A percentile compares a stretch with the other conserved stretches of the same genome.
Evolutionary conservation across 768 basidiomycete genomes (phyloP).

Genomic region (Lyophyllum shimeji): DNA sequence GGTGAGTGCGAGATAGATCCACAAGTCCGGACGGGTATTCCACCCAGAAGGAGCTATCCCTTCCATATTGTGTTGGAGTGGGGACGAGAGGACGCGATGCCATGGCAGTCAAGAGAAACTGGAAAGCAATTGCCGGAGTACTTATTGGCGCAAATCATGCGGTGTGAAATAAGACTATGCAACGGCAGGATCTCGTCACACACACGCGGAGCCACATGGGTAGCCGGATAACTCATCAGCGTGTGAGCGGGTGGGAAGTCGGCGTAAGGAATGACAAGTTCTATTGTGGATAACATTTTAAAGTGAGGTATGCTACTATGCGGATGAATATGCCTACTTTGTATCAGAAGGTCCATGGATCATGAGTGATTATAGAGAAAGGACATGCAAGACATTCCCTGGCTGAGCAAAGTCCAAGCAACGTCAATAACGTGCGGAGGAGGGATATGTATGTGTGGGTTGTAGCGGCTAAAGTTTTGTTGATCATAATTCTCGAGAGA

Average conservation of each 20-base stretch:
- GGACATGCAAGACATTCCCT: conserved; percentile 6
- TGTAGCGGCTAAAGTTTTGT: background rate
- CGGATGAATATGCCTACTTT: conserved; percentile 7
- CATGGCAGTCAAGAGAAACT: conserved; percentile 39
- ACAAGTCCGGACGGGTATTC: conserved; percentile 67
- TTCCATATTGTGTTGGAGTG: conserved; percentile 52
- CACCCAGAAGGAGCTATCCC: conserved; percentile 58
- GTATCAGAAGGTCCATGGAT: conserved; percentile 12
- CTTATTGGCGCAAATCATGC: conserved; percentile 10
- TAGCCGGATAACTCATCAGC: background rate
- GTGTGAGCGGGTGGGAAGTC: background rate
- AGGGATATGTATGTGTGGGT: background rate
- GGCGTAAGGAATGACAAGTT: background rate
- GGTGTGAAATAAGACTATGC: conserved; percentile 5
- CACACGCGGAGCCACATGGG: background rate
- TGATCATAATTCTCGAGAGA: conserved; percentile 25
- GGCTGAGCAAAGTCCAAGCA: conserved; percentile 11
- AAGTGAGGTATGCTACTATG: conserved; percentile 9
- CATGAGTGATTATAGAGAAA: conserved; percentile 8
- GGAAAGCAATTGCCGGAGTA: conserved; percentile 34
- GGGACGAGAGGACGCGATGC: conserved; percentile 44
- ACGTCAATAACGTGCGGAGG: background rate
- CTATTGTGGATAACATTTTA: conserved; percentile 9
- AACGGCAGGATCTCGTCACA: background rate
- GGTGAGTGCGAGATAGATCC: conserved; percentile 54